Base-by-base conservation (phyloP, 192 early-diverging fungal species). In the Coemansia sp. region DNA sequence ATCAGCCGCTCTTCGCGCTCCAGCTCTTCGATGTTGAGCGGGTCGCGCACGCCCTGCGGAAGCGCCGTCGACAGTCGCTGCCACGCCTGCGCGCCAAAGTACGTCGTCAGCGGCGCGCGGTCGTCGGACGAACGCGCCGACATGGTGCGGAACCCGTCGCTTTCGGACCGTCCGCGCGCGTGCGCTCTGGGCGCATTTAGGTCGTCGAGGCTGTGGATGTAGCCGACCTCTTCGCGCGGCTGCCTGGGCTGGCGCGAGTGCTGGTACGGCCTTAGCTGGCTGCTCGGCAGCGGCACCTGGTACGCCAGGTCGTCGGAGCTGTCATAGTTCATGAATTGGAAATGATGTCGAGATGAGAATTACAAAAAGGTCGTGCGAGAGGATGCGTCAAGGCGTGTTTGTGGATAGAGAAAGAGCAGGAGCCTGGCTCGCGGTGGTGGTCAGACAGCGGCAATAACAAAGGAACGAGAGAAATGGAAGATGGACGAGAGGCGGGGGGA, bases 1-100 rank as follows among this genome's bases (percentile, higher is more conserved):
- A 79, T 79, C 52, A 73, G 71, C 35, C 71, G 63, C 61, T 80
- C 77, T 20, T 80, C 77, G 54, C 77, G 71, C 65, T 80, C 77
- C 39, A 80, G 71, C 68, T 80, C 77, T 34, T 80, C 71, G 24
- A 80, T 80, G 62, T 80, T 80, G 13, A 80, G 65, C 22, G 77
- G 77, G 58, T 80, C 77, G 24, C 65, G 77, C 45, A 80, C 77
- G 5, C 68, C 77, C 35, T 68, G 58, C 20, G 76, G 76, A 20
- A 79, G 62, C 1, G 58, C 67, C 4, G 70, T 61, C 36, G 75
- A 78, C 67, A 73, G 62, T 30, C 68, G 76, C 58, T 74, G 76
- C 76, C 76, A 79, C 14, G 67, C 61, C 42, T 62, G 68, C 3
- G 52, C 56, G 1, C 61, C 76, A 32, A 79, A 73, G 32, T 72